Conservation (phyloP, 805 yeast species). For the Hanseniaspora thailandica region DNA sequence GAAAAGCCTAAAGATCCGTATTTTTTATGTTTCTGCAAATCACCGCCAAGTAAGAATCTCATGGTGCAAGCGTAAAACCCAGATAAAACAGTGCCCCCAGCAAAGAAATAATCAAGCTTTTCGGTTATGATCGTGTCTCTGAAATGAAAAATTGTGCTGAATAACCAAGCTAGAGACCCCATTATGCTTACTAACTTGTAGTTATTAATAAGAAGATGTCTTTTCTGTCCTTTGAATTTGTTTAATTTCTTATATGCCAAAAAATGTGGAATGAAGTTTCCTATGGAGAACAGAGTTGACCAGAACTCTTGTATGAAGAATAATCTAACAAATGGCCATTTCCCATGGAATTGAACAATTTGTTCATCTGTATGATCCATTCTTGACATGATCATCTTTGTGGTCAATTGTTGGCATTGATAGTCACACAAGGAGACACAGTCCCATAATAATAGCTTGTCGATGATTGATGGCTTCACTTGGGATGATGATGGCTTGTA, state of each 20-base stretch:
- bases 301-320: slow-evolving; percentile 78
- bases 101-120: slow-evolving; percentile 79
- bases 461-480: not conserved
- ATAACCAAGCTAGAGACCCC: slow-evolving; percentile 80
- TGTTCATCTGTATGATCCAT: slow-evolving; percentile 34
- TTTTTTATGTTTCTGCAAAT: slow-evolving; percentile 16
- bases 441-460: slow-evolving; percentile 39
- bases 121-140: slow-evolving; percentile 75
- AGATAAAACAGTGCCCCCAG: slow-evolving; percentile 73
- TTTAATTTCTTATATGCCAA: slow-evolving; percentile 32
- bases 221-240: slow-evolving; percentile 7
- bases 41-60: slow-evolving; percentile 47
- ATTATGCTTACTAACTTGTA: slow-evolving; percentile 38
- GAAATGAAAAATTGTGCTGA: slow-evolving; percentile 76
- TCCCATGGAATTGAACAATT: slow-evolving; percentile 83
- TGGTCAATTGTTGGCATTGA: slow-evolving; percentile 73
- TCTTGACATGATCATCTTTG: slow-evolving; percentile 36
- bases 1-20: not conserved
- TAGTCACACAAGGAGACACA: slow-evolving; percentile 81
- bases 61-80: slow-evolving; percentile 62
- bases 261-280: slow-evolving; percentile 57
- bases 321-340: slow-evolving; percentile 83
- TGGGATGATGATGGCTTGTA: not conserved
- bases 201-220: slow-evolving; percentile 19
- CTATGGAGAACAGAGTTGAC: slow-evolving; percentile 65